phyloP scores from a whole-genome alignment of 2,329 filamentous ascomycete genomes.

The Beauveria bassiana region DNA sequence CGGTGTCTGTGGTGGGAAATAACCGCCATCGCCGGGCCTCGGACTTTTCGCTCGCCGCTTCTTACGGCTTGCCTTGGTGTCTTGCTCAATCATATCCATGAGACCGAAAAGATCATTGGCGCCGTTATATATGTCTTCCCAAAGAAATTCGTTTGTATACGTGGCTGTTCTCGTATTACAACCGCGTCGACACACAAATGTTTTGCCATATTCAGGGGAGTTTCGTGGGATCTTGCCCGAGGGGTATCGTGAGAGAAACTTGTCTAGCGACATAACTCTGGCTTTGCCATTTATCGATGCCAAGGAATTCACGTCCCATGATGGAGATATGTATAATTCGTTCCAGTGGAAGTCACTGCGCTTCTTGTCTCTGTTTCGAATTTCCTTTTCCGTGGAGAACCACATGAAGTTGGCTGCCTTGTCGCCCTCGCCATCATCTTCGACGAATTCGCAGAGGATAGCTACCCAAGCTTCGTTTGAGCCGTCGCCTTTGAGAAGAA shows the following conservation, averaged over 20 bases:
- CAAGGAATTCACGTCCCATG: slow-evolving; percentile 80
- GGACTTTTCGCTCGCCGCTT: slow-evolving; percentile 24
- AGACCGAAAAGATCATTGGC: slow-evolving; percentile 55
- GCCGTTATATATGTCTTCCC: slow-evolving; percentile 78
- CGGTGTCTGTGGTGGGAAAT: slow-evolving; percentile 29
- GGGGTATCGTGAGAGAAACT: slow-evolving; percentile 64
- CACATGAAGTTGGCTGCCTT: slow-evolving; percentile 89
- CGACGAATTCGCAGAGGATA: slow-evolving; percentile 74
- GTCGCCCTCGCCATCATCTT: slow-evolving; percentile 52
- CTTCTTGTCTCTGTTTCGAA: slow-evolving; percentile 76
- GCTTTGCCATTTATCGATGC: slow-evolving; percentile 88
- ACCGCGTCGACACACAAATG: slow-evolving; percentile 82
- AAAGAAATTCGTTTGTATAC: slow-evolving; percentile 86
- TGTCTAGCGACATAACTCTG: slow-evolving; percentile 63
- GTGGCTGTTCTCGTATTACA: slow-evolving; percentile 83
- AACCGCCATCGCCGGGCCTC: slow-evolving; percentile 24
- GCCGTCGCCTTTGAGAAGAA: slow-evolving; percentile 82
- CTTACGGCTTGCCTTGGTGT: slow-evolving; percentile 59
- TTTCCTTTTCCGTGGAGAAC: slow-evolving; percentile 89
- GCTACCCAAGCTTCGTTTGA: slow-evolving; percentile 87
- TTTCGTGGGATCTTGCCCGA: slow-evolving; percentile 65
- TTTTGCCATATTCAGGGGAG: slow-evolving; percentile 70
- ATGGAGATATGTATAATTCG: slow-evolving; percentile 84
- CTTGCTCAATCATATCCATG: slow-evolving; percentile 57
- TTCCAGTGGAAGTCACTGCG: slow-evolving; percentile 73